Evolutionary conservation across 1,284 basidiomycete genomes (phyloP), one percentile per base, ranked within the genome.

Genomic region (Moniliophthora roreri): DNA sequence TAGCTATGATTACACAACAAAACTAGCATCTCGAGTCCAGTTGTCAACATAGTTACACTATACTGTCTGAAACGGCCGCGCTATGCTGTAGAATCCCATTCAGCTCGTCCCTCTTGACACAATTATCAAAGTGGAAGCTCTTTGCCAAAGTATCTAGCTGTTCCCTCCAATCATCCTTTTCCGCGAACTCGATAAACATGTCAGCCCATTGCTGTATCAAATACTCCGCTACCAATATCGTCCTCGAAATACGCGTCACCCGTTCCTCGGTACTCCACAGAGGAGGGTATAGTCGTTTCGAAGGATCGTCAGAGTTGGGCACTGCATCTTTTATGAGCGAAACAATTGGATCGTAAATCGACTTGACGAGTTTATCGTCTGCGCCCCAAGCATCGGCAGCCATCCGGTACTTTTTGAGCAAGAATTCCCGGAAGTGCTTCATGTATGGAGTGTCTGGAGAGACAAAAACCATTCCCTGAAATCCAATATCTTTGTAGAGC

Each of bases 401-500:
- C 24, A 87, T 75, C 16, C 75, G 72, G 67, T 86, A 76, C 71
- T 87, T 87, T 63, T 81, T 82, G 28, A 70, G 70, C 16, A 90
- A 76, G 73, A 89, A 88, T 32, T 76, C 72, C 52, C 74, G 70
- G 66, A 90, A 77, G 21, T 81, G 78, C 50, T 72, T 71, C 74
- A 86, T 83, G 71, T 90, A 92, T 0, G 85, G 74, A 11, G 87
- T 88, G 10, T 82, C 77, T 45, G 73, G 77, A 11, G 80, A 79
- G 54, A 86, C 79, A 62, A 88, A 81, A 20, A 89, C 85, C 87
- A 93, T 90, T 28, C 90, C 85, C 65, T 91, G 89, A 73, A 88
- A 91, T 2, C 90, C 89, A 55, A 91, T 89, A 66, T 92, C 87
- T 65, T 92, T 93, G 77, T 90, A 93, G 15, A 90, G 66, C 90